Base-by-base conservation (phyloP, 73 alveolate species). In the Diophrys sp. region DNA sequence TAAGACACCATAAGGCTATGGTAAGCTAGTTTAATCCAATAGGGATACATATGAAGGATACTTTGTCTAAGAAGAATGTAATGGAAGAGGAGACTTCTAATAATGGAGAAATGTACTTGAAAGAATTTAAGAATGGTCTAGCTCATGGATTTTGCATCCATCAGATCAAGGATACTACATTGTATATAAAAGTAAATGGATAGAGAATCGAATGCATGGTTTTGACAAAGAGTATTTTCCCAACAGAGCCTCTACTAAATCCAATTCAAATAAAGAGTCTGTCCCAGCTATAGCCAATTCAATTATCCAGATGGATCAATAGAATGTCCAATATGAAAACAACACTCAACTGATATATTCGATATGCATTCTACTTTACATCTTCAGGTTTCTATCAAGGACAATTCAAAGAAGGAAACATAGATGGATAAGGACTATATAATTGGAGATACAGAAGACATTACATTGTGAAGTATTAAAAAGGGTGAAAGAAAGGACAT, bases 401-500 rank as follows among this genome's bases (percentile, higher is more conserved):
- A 28, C 29, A 33, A 25, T 73, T 73, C 26, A 54, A 33, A 5
- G 54, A 73, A 23, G 54, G 54, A 23, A 73, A 54, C 33, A 73
- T 73, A 72, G 73, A 73, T 73, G 81, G 81, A 1, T 0, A 73
- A 30, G 81, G 81, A 25, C 53, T 73, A 25, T 73, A 31, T 44
- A 72, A 73, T 33, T 73, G 81, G 81, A 53, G 54, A 1, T 27
- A 73, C 54, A 72, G 81, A 25, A 73, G 54, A 44, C 34, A 62
- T 53, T 73, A 73, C 53, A 2, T 23, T 25, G 81, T 71, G 5
- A 56, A 73, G 1, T 73, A 31, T 25, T 18, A 33, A 14, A 53
- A 73, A 18, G 81, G 54, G 25, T 31, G 53, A 54, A 73, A 73
- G 72, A 56, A 73, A n/a, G 81, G 81, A 18, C 83, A 80, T 91